Conservation (phyloP, 805 yeast species). For the Lipomyces yamanashiensis region DNA sequence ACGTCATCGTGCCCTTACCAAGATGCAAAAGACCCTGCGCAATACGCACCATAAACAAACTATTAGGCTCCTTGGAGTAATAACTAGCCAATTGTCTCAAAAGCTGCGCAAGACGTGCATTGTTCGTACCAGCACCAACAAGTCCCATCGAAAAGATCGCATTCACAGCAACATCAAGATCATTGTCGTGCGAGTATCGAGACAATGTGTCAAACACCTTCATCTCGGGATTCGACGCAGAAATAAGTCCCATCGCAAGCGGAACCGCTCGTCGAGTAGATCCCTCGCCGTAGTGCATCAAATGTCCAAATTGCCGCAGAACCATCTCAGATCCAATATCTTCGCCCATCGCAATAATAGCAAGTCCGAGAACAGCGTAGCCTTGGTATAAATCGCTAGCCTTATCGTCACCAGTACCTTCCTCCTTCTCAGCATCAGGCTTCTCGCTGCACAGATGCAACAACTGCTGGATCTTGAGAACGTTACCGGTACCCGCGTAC, state of each 20-base stretch:
- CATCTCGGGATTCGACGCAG: conserved; percentile 94
- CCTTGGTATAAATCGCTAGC: conserved; percentile 72
- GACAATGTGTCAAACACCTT: conserved; percentile 95
- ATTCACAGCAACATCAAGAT: conserved; percentile 89
- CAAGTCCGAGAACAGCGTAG: conserved; percentile 92
- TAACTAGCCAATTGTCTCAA: conserved; percentile 93
- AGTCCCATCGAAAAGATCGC: conserved; percentile 97
- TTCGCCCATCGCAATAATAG: conserved; percentile 95
- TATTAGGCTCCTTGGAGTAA: conserved; percentile 86
- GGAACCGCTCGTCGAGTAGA: conserved; percentile 93
- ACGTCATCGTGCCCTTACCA: conserved; percentile 93
- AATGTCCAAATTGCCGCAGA: conserved; percentile 92
- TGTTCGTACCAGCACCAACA: conserved; percentile 98
- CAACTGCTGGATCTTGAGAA: conserved; percentile 87
- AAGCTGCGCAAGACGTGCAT: conserved; percentile 95
- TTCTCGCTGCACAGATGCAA: conserved; percentile 71
- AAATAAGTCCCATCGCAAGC: conserved; percentile 94
- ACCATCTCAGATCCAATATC: conserved; percentile 98
- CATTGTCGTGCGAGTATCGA: conserved; percentile 94
- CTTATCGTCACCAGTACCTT: conserved; percentile 41
- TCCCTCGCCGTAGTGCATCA: conserved; percentile 96
- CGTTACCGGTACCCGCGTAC: conserved; percentile 97
- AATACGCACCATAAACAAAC: conserved; percentile 87
- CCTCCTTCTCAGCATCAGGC: conserved; percentile 47
- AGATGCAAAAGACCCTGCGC: conserved; percentile 94